phyloP scores from a whole-genome alignment of 2,329 filamentous ascomycete genomes.

The Fusarium phyllophilum region DNA sequence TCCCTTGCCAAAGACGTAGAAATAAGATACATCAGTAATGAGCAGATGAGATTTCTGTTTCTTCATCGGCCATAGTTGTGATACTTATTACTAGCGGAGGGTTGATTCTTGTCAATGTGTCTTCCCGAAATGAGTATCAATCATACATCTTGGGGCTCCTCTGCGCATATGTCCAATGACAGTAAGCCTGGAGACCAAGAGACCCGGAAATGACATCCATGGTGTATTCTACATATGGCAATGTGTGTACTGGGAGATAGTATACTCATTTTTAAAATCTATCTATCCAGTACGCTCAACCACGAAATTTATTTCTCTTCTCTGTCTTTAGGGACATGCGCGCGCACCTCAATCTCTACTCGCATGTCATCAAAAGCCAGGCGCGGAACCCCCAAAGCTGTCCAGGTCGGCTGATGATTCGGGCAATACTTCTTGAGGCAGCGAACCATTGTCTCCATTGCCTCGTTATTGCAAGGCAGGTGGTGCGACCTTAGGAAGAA shows the following conservation, averaged over 20 bases:
- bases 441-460: not conserved
- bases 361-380: not conserved
- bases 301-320: not conserved
- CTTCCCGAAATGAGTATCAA: no score
- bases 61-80: not conserved
- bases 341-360: not conserved
- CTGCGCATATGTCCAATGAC: not conserved
- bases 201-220: not conserved
- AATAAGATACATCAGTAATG: no score
- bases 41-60: not conserved
- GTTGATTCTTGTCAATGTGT: rapidly evolving
- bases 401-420: not conserved
- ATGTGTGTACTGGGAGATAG: not conserved
- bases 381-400: not conserved
- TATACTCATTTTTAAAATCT: rapidly evolving
- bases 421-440: not conserved
- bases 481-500: not conserved
- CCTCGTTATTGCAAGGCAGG: not conserved
- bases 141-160: not conserved
- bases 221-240: not conserved
- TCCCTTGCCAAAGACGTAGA: rapidly evolving
- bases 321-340: not conserved
- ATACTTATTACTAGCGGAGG: rapidly evolving
- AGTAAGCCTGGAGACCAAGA: not conserved
- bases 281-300: rapidly evolving